phyloP scores from a whole-genome alignment of 768 basidiomycete genomes.

The Nidularia sp. region DNA sequence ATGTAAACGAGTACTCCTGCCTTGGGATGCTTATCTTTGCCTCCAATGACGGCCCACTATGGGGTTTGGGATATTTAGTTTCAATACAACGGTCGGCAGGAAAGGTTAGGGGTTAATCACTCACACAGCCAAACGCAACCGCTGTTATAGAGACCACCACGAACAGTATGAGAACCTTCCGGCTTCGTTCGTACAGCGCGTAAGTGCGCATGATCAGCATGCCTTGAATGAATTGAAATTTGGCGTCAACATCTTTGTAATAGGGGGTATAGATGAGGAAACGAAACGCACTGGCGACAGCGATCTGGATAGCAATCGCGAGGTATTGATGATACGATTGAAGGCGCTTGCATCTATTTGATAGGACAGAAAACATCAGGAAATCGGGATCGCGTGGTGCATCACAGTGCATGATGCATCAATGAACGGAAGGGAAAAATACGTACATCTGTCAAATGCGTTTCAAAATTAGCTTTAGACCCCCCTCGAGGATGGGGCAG shows the following conservation, averaged over 20 bases:
- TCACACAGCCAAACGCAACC: conserved; percentile 25
- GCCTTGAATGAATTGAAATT: conserved; percentile 4
- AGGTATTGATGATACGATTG: conserved; percentile 31
- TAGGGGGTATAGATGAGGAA: not conserved
- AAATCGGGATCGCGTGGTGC: not conserved
- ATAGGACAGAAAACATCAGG: not conserved
- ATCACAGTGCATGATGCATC: not conserved
- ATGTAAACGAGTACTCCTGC: conserved; percentile 10
- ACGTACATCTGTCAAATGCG: conserved; percentile 1
- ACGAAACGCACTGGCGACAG: conserved; percentile 24
- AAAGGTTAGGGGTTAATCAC: conserved; percentile 4
- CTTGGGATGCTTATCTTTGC: conserved; percentile 6
- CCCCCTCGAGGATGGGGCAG: not conserved
- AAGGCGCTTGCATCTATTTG: conserved; percentile 23
- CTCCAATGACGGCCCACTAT: conserved; percentile 23
- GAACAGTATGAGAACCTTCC: conserved; percentile 20
- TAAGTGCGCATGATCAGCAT: conserved; percentile 38
- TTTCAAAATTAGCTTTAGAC: no score
- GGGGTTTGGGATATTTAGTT: not conserved
- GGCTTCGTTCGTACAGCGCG: conserved; percentile 34
- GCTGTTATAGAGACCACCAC: conserved; percentile 16
- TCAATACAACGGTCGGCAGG: not conserved
- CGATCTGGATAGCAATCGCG: conserved; percentile 24
- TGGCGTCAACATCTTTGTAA: not conserved
- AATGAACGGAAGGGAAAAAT: not conserved